Conservation (phyloP, 108 stramenopile species). For the Skeletonema marinoi region DNA sequence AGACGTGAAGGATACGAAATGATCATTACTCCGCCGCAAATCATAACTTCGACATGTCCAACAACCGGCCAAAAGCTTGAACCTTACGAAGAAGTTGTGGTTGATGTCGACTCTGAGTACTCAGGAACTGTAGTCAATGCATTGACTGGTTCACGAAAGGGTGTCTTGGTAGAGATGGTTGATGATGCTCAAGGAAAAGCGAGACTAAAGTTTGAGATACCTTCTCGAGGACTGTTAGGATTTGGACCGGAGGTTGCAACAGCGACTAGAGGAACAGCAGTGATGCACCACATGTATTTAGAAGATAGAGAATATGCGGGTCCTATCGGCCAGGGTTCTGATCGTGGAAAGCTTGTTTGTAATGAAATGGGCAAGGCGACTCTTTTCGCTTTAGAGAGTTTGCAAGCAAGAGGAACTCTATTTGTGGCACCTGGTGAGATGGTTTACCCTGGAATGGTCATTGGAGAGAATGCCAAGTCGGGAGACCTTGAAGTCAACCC, state of each 20-base stretch:
- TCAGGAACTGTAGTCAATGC: constrained; percentile 90
- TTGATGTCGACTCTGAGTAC: constrained; percentile 90
- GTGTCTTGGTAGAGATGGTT: constrained; percentile 84
- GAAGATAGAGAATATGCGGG: constrained; percentile 88
- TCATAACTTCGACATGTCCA: constrained; percentile 72
- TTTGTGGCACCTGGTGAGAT: constrained; percentile 90
- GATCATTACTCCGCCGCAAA: constrained; percentile 92
- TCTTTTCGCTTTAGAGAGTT: constrained; percentile 73
- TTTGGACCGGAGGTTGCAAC: constrained; percentile 92
- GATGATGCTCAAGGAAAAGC: constrained; percentile 84
- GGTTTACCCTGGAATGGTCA: constrained; percentile 95
- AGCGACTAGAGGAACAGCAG: constrained; percentile 89
- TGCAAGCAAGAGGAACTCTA: constrained; percentile 86
- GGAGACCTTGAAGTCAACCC: constrained; percentile 91
- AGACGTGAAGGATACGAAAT: constrained; percentile 97
- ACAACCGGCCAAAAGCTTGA: constrained; percentile 82
- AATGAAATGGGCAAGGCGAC: constrained; percentile 90
- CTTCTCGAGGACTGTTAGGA: constrained; percentile 94
- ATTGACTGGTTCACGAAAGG: constrained; percentile 91
- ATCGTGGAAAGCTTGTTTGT: constrained; percentile 91
- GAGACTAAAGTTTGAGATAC: constrained; percentile 90
- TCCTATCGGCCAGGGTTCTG: constrained; percentile 61
- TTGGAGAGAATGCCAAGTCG: constrained; percentile 83
- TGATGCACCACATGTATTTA: constrained; percentile 90
- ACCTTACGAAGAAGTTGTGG: constrained; percentile 95